phyloP scores from a whole-genome alignment of 2,329 filamentous ascomycete genomes.

The Cryphonectria nitschkei region DNA sequence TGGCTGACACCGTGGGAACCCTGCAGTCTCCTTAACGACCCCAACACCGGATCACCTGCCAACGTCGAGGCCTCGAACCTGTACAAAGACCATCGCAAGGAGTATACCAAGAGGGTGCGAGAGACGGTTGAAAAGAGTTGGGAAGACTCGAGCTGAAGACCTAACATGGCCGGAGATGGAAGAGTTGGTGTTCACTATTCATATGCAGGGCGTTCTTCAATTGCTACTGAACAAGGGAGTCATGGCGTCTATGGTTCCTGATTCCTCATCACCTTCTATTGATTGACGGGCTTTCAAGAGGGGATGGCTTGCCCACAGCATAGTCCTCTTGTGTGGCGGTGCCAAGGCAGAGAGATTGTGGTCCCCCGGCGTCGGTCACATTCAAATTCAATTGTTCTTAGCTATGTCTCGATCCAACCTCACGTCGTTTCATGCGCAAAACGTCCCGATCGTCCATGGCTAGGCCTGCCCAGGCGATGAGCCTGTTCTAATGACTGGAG shows the following conservation, averaged over 20 bases:
- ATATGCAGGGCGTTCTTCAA: constrained; percentile 8
- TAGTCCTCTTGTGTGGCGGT: neutral
- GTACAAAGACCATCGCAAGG: constrained; percentile 96
- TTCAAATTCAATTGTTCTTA: neutral
- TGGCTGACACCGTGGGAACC: constrained; percentile 33
- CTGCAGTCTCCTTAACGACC: constrained; percentile 87
- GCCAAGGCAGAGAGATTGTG: constrained; percentile 3
- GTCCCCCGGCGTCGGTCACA: neutral
- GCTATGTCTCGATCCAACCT: neutral
- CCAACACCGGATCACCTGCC: constrained; percentile 96
- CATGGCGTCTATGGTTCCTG: constrained; percentile 16
- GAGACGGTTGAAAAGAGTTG: constrained; percentile 99
- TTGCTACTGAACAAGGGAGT: constrained; percentile 3
- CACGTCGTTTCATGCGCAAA: neutral
- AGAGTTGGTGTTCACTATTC: neutral
- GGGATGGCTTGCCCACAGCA: neutral
- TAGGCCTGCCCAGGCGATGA: neutral
- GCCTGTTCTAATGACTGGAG: neutral
- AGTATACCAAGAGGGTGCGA: constrained; percentile 92
- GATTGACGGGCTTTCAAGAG: constrained; percentile 9
- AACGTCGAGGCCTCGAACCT: constrained; percentile 98
- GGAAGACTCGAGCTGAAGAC: constrained; percentile 69
- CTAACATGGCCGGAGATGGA: neutral
- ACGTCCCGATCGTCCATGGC: neutral
- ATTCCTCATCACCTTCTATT: neutral